Conservation (phyloP, 345 rosid species). For the Syzygium aqueum region DNA sequence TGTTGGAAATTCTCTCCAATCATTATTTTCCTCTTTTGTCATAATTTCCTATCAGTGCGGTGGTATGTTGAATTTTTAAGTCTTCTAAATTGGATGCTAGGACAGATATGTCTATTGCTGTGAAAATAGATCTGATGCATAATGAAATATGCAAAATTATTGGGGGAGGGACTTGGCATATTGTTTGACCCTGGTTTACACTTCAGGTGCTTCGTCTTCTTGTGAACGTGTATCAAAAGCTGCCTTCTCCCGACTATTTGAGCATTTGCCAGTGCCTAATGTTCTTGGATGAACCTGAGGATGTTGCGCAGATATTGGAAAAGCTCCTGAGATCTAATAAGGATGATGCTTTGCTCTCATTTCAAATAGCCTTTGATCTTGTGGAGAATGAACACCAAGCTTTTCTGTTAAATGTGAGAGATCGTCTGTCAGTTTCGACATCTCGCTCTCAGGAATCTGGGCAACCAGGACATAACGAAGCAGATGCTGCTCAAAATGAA, state of each 20-base stretch:
- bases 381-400: slow-evolving; percentile 99
- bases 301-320: slow-evolving; percentile 79
- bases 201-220: slow-evolving; percentile 85
- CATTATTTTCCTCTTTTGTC: background rate
- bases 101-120: background rate
- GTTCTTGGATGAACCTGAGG: slow-evolving; percentile 92
- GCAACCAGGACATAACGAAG: slow-evolving; percentile 34
- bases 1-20: background rate
- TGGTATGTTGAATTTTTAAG: background rate
- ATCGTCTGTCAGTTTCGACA: slow-evolving; percentile 68
- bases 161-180: background rate
- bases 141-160: background rate
- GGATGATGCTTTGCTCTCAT: slow-evolving; percentile 83
- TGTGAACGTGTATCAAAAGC: slow-evolving; percentile 76
- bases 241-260: slow-evolving; percentile 91
- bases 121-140: background rate
- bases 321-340: slow-evolving; percentile 86
- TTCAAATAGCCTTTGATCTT: slow-evolving; percentile 94
- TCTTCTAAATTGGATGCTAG: background rate
- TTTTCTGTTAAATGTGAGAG: slow-evolving; percentile 86
- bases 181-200: slow-evolving; percentile 6
- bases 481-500: slow-evolving; percentile 45
- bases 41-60: background rate
- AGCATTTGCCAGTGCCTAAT: slow-evolving; percentile 96
- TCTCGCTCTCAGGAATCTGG: slow-evolving; percentile 39